Evolutionary conservation across 371 early-diverging fungal genomes (phyloP).

Genomic region (Apophysomyces variabilis): DNA sequence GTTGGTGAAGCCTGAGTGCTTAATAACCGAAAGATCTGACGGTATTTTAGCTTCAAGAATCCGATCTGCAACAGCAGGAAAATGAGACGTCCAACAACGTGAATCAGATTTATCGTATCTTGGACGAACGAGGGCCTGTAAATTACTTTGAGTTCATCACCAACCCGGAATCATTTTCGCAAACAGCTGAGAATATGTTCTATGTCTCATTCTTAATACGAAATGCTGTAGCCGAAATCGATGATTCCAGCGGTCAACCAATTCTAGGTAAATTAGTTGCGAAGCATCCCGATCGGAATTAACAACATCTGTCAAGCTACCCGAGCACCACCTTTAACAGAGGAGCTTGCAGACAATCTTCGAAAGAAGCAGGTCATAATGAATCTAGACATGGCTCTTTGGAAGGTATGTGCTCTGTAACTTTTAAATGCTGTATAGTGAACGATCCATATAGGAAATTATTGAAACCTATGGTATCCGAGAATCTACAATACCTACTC

Average conservation of each 20-base stretch:
- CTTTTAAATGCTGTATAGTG: not conserved
- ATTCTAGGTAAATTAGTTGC: slow-evolving; percentile 44
- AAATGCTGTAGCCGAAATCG: slow-evolving; percentile 81
- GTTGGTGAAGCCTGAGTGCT: slow-evolving; percentile 26
- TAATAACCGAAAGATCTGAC: not conserved
- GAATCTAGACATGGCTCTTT: slow-evolving; percentile 72
- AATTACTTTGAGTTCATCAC: slow-evolving; percentile 86
- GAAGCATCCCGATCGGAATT: not conserved
- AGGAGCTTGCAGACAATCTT: slow-evolving; percentile 65
- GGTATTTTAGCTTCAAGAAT: slow-evolving; percentile 60
- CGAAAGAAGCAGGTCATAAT: slow-evolving; percentile 86
- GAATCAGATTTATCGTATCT: slow-evolving; percentile 59
- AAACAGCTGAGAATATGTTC: slow-evolving; percentile 95
- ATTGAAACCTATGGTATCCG: slow-evolving; percentile 70
- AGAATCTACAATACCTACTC: slow-evolving; percentile 66
- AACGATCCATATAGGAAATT: slow-evolving; percentile 46
- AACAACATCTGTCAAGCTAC: slow-evolving; percentile 42
- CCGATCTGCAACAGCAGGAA: slow-evolving; percentile 78
- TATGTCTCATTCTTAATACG: slow-evolving; percentile 90
- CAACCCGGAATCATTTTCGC: slow-evolving; percentile 90
- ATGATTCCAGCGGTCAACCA: slow-evolving; percentile 74
- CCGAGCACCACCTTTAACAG: slow-evolving; percentile 63
- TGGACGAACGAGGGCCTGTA: slow-evolving; percentile 66
- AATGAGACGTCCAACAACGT: slow-evolving; percentile 91
- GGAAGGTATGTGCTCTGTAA: slow-evolving; percentile 54